Base-by-base conservation (phyloP, 495 filamentous ascomycete species). In the Venustampulla echinocandica region DNA sequence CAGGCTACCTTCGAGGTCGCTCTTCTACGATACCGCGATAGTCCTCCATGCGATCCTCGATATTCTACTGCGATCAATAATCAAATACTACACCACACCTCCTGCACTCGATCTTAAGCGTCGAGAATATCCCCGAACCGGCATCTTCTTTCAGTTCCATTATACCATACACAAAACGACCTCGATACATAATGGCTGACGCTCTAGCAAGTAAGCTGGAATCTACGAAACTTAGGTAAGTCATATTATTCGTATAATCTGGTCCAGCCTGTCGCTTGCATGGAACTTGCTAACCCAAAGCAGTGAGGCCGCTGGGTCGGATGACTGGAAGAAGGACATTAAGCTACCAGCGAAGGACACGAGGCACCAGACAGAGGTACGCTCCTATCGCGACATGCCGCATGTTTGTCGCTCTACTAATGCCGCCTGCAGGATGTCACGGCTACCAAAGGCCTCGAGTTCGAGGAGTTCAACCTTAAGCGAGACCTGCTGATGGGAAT, bases 401-500 rank as follows among this genome's bases (percentile, higher is more conserved):
- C 43, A 28, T 47, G 34, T 56, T 52, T 50, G 39, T 17, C 30
- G 27, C 42, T 21, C 61, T 46, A 46, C 47, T 56, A 47, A 61
- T 50, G 11, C 48, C 21, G 47, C 52, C 33, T 17, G 21, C 53
- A 95, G 86, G 92, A 99, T 80, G 92, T 99, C 33, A 96, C 90
- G 35, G 85, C 84, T 46, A 97, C 90, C 3, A 99, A 95, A 70
- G 92, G 92, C 43, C 73, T 97, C 47, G 92, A 97, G 47, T 99
- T 95, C 54, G 92, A 97, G 60, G 90, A 99, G 47, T 95, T 99
- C 56, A 83, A 82, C 49, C 82, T 97, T 59, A 93, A 92, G 65
- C 80, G 92, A 45, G 86, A 94, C 55, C 73, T 99, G 22, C 76
- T 99, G 69, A 97, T 96, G 89, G 92, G 92, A 24, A 96, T 99